Evolutionary conservation across 2,329 filamentous ascomycete genomes (phyloP).

Genomic region (Sarocladium kiliense): DNA sequence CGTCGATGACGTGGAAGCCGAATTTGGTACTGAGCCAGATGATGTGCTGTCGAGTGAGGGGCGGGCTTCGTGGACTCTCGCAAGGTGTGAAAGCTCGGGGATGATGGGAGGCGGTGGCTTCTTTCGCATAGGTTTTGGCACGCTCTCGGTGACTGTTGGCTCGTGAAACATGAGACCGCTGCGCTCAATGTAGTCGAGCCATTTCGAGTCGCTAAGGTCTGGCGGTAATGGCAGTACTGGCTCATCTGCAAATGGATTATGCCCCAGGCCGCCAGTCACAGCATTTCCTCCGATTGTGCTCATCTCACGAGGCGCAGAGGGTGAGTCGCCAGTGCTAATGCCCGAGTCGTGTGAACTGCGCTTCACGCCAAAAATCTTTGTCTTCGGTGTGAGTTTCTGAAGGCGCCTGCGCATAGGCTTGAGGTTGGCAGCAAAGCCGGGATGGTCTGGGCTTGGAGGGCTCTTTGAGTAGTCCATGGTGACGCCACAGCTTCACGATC

Average conservation of each 20-base stretch:
- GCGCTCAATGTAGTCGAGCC: conserved; percentile 24
- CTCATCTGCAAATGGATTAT: conserved; percentile 7
- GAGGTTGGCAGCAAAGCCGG: neutral
- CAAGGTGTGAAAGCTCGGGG: conserved; percentile 33
- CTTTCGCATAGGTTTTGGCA: conserved; percentile 15
- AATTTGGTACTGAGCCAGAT: conserved; percentile 14
- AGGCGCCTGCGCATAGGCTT: conserved; percentile 1
- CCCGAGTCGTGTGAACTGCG: conserved; percentile 2
- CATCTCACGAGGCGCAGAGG: neutral
- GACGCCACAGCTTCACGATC: too few relatives aligned
- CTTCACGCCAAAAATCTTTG: conserved; percentile 2
- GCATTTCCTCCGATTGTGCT: neutral
- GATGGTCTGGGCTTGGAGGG: neutral
- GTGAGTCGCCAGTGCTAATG: neutral
- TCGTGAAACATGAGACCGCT: conserved; percentile 17
- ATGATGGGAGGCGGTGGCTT: conserved; percentile 15
- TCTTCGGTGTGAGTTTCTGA: neutral
- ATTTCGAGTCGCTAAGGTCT: conserved; percentile 29
- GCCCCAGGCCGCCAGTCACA: neutral
- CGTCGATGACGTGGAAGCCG: conserved; percentile 16
- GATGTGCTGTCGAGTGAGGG: conserved; percentile 14
- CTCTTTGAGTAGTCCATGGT: neutral
- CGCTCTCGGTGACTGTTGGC: conserved; percentile 12
- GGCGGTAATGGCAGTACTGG: conserved; percentile 19
- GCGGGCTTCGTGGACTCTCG: conserved; percentile 2